Conservation (phyloP, 129 eudicot genomes). For the Centrapalus pauciflorus region DNA sequence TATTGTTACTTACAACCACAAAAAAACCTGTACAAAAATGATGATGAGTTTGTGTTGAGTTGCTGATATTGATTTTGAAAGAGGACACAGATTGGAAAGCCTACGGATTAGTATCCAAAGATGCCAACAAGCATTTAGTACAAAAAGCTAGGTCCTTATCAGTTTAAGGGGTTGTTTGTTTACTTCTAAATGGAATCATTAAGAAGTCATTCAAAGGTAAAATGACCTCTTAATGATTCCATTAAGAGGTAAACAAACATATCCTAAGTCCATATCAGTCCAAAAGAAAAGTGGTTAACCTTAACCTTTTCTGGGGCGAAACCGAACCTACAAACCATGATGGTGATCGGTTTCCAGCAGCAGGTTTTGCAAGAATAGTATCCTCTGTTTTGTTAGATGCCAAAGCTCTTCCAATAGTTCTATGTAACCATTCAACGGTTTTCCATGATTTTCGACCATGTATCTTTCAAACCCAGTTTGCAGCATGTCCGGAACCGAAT, state of each 20-base stretch:
- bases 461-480: conserved; percentile 31
- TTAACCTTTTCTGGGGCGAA: background rate
- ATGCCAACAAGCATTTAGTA: background rate
- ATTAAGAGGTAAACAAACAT: no score
- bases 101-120: no score
- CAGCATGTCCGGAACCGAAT: conserved; percentile 1
- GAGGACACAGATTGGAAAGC: no score
- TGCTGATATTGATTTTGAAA: no score
- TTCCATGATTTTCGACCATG: conserved; percentile 18
- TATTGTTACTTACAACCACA: no score
- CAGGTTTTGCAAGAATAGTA: background rate
- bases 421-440: conserved; percentile 21
- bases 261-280: background rate
- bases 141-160: background rate
- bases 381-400: conserved; percentile 19
- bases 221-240: no score
- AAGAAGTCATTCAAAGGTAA: no score
- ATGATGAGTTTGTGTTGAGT: no score
- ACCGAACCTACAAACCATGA: background rate
- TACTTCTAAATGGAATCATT: no score
- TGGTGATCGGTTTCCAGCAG: background rate
- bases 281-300: no score
- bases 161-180: no score
- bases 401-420: conserved; percentile 39
- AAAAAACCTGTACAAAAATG: no score